Base-by-base conservation (phyloP, 805 yeast species). In the Tetrapisispora taiwanensis region DNA sequence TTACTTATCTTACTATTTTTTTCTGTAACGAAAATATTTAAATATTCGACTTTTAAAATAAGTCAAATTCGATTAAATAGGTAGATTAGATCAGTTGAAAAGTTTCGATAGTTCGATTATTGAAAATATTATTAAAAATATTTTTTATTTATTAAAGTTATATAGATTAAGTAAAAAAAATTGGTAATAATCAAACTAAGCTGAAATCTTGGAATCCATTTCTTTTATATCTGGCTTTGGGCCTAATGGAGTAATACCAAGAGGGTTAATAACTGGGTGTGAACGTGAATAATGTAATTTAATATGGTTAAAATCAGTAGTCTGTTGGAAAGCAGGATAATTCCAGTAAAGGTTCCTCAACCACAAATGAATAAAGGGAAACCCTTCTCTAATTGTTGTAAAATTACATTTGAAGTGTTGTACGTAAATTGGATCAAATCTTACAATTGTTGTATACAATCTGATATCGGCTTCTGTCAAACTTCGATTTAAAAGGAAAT, bases 351-450 rank as follows among this genome's bases (percentile, higher is more conserved):
- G 72, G 52, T 83, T 76, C 53, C 83, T 72, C 54, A 89, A 63
- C 95, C 95, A 90, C 48, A 76, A 68, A 65, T 87, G 82, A 43
- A 89, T 64, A 53, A 71, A 66, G 19, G 97, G 97, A 62, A 78
- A 90, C 50, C 86, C 84, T 36, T 56, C 62, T 59, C 96, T 76
- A 55, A 90, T 84, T 71, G 80, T 82, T 39, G 80, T 80, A 48
- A 87, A 63, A 64, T 90, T 90, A 64, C 95, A 85, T 67, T 90
- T 92, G 76, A 90, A 92, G 64, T 90, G 97, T 65, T 89, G 95
- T 43, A 83, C 90, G 59, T 90, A 90, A 19, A 88, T 95, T 1
- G 94, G 84, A 62, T 90, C 97, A 57, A 90, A 90, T 55, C 98
- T 77, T 36, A 87, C 72, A 47, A 90, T 80, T 2, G 97, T 90